These are phyloP conservation scores for Apiospora arundinis DNA, from an alignment of 2,329 filamentous ascomycete genomes.

Conservation along the genomic window DNA sequence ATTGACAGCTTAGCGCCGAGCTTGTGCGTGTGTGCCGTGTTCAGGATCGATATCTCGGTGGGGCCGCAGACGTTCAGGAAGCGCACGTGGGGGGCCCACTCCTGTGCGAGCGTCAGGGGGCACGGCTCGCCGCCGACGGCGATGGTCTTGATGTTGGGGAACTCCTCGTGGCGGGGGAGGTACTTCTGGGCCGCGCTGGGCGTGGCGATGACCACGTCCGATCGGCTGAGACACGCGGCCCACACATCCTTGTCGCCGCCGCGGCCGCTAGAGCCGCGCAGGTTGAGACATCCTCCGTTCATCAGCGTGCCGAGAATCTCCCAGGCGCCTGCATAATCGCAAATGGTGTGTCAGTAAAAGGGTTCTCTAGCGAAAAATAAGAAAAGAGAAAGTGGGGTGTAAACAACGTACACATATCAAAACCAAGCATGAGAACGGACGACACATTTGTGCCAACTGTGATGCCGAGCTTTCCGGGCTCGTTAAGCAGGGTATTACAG, in stretches of 20 bases:
- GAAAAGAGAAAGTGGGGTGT: no score
- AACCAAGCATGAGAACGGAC: slow-evolving; percentile 17
- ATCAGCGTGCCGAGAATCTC: slow-evolving; percentile 17
- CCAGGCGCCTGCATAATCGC: slow-evolving; percentile 62
- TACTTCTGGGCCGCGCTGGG: slow-evolving; percentile 15
- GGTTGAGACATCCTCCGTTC: slow-evolving; percentile 15
- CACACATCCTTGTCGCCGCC: slow-evolving; percentile 20
- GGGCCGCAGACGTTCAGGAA: slow-evolving; percentile 18
- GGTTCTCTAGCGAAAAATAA: not conserved
- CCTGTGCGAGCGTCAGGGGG: not conserved
- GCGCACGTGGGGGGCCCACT: slow-evolving; percentile 18
- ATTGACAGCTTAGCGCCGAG: slow-evolving; percentile 18
- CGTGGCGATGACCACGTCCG: slow-evolving; percentile 4
- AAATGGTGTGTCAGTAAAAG: slow-evolving; percentile 87
- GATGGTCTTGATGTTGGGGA: slow-evolving; percentile 20
- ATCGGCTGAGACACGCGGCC: slow-evolving; percentile 13
- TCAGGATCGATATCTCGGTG: slow-evolving; percentile 20
- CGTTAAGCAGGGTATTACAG: slow-evolving; percentile 19
- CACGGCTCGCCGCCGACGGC: slow-evolving; percentile 19
- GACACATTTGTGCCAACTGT: slow-evolving; percentile 14
- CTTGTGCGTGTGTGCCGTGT: slow-evolving; percentile 18
- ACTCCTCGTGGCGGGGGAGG: slow-evolving; percentile 17
- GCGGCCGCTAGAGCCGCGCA: slow-evolving; percentile 17
- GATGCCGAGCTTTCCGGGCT: slow-evolving; percentile 20
- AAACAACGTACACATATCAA: slow-evolving; percentile 18